A percentile compares a stretch with the other conserved stretches of the same genome.
Conservation (phyloP, 345 rosid species). For the Eucalyptus paniculata region DNA sequence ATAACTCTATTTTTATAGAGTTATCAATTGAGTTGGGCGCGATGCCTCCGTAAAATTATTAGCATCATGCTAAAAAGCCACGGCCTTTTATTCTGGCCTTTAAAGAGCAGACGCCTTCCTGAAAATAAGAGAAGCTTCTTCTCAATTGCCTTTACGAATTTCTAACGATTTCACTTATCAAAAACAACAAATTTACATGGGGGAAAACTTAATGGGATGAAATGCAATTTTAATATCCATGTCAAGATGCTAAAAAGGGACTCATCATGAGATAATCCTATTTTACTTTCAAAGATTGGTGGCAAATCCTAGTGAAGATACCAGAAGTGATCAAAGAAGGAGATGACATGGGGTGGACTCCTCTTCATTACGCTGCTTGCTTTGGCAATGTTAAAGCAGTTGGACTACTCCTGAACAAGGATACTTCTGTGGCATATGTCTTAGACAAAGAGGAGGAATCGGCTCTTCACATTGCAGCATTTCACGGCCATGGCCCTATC, state of each 20-base stretch:
- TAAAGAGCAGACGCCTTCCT: not conserved
- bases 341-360: not conserved
- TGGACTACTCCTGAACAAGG: fast-evolving
- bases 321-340: not conserved
- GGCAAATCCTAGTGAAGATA: fast-evolving
- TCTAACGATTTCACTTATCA: not conserved
- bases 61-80: no score
- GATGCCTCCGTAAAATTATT: no score
- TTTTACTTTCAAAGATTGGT: not conserved
- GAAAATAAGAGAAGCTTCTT: not conserved
- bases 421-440: not conserved
- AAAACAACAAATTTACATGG: no score
- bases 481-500: not conserved
- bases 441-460: not conserved
- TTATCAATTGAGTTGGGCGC: not conserved
- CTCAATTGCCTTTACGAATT: not conserved
- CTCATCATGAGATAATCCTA: not conserved
- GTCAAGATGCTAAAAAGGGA: no score
- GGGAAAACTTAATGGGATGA: not conserved
- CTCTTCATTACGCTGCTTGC: not conserved
- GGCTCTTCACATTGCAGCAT: not conserved
- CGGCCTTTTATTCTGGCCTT: no score
- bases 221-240: not conserved
- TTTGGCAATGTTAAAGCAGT: not conserved
- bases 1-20: no score